Base-by-base conservation (phyloP, 2,329 filamentous ascomycete genomes). In the Penicillium brasilianum region DNA sequence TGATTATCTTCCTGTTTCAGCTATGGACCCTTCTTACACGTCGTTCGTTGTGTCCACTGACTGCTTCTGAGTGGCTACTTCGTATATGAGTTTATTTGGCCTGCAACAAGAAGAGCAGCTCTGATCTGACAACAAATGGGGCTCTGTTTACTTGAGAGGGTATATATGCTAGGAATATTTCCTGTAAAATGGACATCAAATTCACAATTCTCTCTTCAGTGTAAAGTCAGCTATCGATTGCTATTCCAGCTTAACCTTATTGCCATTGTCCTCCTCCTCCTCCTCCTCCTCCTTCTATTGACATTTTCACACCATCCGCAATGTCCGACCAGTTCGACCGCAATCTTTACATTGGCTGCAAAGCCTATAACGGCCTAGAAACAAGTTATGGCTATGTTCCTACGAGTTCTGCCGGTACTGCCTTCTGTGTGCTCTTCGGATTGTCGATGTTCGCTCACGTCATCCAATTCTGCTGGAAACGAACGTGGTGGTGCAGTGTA, bases 401-500 rank as follows among this genome's bases (percentile, higher is more conserved):
- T 16, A 69, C 71, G 0, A 63, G 74, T 28, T 70, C 66, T 28
- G 74, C 72, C 8, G 76, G 76, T 8, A 71, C 77, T 34, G 69
- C 70, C 7, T 78, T 74, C 58, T 70, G 69, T 32, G 63, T 69
- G 5, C 71, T 76, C 14, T 78, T 78, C 37, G 71, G 72, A 11
- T 55, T 78, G 44, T 76, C 76, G 0, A 73, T 77, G 71, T 36
- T 75, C 18, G 48, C 62, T 6, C 77, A 78, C 56, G 73, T 67
- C 3, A 53, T 71, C 14, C 76, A 78, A 63, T 66, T 74, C 20
- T 59, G 67, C 32, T 77, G 71, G 75, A 78, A 72, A 55, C 70
- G 72, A 55, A 71, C 69, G 20, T 78, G 76, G 77, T 78, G 77
- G 76, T 74, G 71, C 41, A 65, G 64, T 18, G 69, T 77, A 1